These are phyloP conservation scores for Tolypocladium pustulatum DNA, from an alignment of 2,329 filamentous ascomycete species.

Conservation along the genomic window DNA sequence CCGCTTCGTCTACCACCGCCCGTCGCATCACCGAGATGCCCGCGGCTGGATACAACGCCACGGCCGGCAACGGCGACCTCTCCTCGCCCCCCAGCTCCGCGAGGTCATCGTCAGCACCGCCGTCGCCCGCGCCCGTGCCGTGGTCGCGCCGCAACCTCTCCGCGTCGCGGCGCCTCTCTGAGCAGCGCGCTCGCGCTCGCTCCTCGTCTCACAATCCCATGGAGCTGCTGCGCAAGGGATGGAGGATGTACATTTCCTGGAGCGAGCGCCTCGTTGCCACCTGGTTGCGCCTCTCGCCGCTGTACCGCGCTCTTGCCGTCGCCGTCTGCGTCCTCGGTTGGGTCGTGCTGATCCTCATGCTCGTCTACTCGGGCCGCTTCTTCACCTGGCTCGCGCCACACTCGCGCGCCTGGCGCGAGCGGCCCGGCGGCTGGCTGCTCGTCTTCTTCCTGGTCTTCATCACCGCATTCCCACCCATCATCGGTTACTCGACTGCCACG, in stretches of 20 bases:
- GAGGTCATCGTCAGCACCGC: background rate
- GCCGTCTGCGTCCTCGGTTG: slow-evolving; percentile 37
- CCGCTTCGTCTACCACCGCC: background rate
- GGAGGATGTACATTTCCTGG: slow-evolving; percentile 21
- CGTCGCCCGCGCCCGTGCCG: background rate
- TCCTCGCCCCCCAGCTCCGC: slow-evolving; percentile 1
- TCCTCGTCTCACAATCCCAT: background rate
- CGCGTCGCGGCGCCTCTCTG: slow-evolving; percentile 26
- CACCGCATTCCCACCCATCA: slow-evolving; percentile 75
- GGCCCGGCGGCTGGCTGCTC: slow-evolving; percentile 63
- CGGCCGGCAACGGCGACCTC: slow-evolving; percentile 1
- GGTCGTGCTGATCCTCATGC: slow-evolving; percentile 53
- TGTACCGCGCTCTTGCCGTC: slow-evolving; percentile 52
- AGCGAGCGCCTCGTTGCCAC: slow-evolving; percentile 33
- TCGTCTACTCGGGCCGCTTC: slow-evolving; percentile 70
- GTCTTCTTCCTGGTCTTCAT: slow-evolving; percentile 65
- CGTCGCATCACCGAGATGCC: background rate
- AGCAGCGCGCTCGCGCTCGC: slow-evolving; percentile 15
- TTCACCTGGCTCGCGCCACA: slow-evolving; percentile 65
- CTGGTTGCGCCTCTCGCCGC: slow-evolving; percentile 44
- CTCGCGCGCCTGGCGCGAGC: slow-evolving; percentile 65
- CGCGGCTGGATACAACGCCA: background rate
- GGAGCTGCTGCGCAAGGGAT: slow-evolving; percentile 24
- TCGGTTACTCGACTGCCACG: slow-evolving; percentile 71
- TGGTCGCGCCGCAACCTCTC: background rate